Conservation (phyloP, 192 early-diverging fungal genomes). For the Coemansia erecta region DNA sequence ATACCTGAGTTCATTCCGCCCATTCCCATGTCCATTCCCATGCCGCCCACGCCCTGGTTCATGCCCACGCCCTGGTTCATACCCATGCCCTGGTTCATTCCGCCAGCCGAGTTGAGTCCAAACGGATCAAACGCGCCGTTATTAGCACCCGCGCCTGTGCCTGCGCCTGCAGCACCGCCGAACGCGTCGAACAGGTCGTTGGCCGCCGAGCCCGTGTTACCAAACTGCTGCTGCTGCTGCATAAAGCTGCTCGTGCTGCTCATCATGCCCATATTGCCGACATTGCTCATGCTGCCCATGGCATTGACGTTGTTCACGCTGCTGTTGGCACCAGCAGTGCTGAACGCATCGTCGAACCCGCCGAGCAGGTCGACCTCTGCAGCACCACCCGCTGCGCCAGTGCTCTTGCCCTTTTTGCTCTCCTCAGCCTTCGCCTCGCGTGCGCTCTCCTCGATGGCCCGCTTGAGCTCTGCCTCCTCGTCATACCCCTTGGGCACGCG, state of each 20-base stretch:
- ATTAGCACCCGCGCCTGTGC: not conserved
- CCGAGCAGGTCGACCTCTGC: slow-evolving; percentile 43
- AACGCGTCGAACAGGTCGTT: slow-evolving; percentile 36
- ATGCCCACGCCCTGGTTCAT: too few species aligned
- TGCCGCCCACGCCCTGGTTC: not conserved
- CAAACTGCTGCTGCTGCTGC: slow-evolving; percentile 42
- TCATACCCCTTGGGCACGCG: slow-evolving; percentile 44
- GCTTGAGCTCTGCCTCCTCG: slow-evolving; percentile 69
- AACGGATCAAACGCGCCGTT: slow-evolving; percentile 45
- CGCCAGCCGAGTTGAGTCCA: slow-evolving; percentile 16
- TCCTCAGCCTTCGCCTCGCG: slow-evolving; percentile 57
- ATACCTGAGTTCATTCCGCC: slow-evolving; percentile 1
- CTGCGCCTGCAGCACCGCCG: not conserved
- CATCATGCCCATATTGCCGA: slow-evolving; percentile 24
- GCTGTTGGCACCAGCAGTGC: slow-evolving; percentile 8
- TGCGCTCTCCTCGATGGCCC: slow-evolving; percentile 85
- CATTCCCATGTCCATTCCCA: slow-evolving; percentile 18
- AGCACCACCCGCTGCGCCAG: not conserved
- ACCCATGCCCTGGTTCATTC: not conserved
- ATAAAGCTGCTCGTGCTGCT: slow-evolving; percentile 26
- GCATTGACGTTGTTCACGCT: slow-evolving; percentile 14
- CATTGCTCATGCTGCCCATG: slow-evolving; percentile 4
- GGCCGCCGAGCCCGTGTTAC: slow-evolving; percentile 15
- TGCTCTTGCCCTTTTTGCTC: slow-evolving; percentile 6
- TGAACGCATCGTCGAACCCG: slow-evolving; percentile 34